A percentile compares a stretch with the other conserved stretches of the same genome.
Conservation (phyloP, 176 grass and related monocot genomes). For the Triticum urartu region DNA sequence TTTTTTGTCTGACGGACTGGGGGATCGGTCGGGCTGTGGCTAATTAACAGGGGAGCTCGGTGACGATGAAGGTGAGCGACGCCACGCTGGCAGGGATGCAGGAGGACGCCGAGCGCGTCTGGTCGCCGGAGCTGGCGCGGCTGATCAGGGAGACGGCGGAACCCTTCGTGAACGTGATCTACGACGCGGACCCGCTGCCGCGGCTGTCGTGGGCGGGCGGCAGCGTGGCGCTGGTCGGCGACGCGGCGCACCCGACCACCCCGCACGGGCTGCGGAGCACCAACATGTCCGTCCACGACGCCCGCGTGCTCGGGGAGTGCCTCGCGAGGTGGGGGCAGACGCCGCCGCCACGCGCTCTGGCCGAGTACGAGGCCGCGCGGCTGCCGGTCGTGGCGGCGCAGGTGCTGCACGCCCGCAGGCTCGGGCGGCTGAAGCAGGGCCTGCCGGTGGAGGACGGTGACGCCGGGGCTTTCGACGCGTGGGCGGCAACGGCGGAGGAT, state of each 20-base stretch:
- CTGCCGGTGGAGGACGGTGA: conserved; percentile 32
- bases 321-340: conserved; percentile 35
- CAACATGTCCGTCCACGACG: conserved; percentile 87
- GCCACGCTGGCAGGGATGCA: conserved; percentile 55
- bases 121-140: conserved; percentile 63
- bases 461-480: conserved; percentile 17
- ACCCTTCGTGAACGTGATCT: conserved; percentile 87
- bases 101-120: conserved; percentile 53
- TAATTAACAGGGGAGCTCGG: conserved; percentile 49
- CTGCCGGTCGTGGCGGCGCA: conserved; percentile 64
- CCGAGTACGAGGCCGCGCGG: conserved; percentile 55
- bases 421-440: conserved; percentile 80
- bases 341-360: conserved; percentile 21
- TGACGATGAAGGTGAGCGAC: conserved; percentile 62
- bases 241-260: conserved; percentile 89
- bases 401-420: conserved; percentile 61
- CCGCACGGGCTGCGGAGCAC: conserved; percentile 85
- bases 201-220: conserved; percentile 48
- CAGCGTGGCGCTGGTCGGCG: conserved; percentile 59
- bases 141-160: conserved; percentile 55
- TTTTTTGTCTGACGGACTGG: neutral
- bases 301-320: conserved; percentile 53
- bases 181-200: conserved; percentile 60
- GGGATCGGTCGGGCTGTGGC: neutral
- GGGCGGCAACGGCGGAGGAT: conserved; percentile 11